phyloP scores from a whole-genome alignment of 164 flowering plant genomes.

The Taxillus chinensis region DNA sequence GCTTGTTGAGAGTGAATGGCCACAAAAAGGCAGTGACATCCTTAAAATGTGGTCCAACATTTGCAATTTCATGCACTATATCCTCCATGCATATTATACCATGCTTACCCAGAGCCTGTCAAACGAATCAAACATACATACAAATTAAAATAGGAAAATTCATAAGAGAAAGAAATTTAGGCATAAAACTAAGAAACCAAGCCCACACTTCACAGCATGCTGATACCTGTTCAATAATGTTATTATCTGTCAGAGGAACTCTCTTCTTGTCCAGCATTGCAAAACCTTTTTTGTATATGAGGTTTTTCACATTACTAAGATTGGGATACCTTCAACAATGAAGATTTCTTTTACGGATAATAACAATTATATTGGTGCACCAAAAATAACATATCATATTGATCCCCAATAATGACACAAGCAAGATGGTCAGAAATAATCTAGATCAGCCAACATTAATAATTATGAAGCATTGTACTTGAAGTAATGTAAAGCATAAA shows the following conservation, averaged over 20 bases:
- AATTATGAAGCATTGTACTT: too few species aligned
- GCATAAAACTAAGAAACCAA: neutral
- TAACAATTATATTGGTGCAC: neutral
- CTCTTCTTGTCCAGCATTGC: slow-evolving; percentile 41
- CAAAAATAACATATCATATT: too few species aligned
- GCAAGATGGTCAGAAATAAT: too few species aligned
- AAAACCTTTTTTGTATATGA: slow-evolving; percentile 73
- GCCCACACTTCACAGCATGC: neutral
- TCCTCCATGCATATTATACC: slow-evolving; percentile 70
- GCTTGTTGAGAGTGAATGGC: slow-evolving; percentile 67
- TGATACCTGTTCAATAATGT: slow-evolving; percentile 69
- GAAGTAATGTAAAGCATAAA: too few species aligned
- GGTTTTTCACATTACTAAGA: slow-evolving; percentile 64
- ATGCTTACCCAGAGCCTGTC: slow-evolving; percentile 61
- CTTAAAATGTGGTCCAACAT: slow-evolving; percentile 65
- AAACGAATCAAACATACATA: neutral
- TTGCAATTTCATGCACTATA: slow-evolving; percentile 61
- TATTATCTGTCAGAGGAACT: slow-evolving; percentile 76
- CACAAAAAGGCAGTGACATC: slow-evolving; percentile 50
- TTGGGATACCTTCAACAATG: slow-evolving; percentile 59
- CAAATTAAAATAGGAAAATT: neutral
- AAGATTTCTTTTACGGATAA: neutral
- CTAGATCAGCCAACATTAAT: too few species aligned
- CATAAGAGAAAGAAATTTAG: neutral
- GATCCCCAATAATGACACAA: too few species aligned